Conservation (phyloP, 148 eudicot species). For the Chenopodium album region DNA sequence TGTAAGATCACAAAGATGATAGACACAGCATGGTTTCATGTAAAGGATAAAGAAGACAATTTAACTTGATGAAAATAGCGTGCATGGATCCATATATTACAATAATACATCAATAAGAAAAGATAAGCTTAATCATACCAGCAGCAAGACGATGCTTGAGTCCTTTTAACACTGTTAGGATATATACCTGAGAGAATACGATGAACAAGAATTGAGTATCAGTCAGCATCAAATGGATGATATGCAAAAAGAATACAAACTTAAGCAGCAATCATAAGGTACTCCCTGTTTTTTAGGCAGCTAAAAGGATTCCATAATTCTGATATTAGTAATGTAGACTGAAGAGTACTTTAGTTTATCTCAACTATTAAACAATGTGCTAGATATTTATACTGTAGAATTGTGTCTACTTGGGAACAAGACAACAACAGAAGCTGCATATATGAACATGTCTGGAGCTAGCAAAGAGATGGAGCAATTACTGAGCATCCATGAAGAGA, state of each 20-base stretch:
- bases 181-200: slow-evolving; percentile 58
- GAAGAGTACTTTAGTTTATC: background rate
- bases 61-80: background rate
- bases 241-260: background rate
- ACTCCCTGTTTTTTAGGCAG: background rate
- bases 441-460: background rate
- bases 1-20: background rate
- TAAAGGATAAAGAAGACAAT: background rate
- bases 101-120: slow-evolving; percentile 7
- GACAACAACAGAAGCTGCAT: too few relatives aligned
- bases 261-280: background rate
- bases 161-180: slow-evolving; percentile 87
- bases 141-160: slow-evolving; percentile 97
- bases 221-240: background rate
- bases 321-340: background rate
- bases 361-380: too few relatives aligned
- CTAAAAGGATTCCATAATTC: background rate
- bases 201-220: slow-evolving; percentile 19
- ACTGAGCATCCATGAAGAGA: too few relatives aligned
- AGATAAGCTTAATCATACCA: slow-evolving; percentile 42
- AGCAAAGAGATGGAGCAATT: too few relatives aligned
- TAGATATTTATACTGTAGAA: too few relatives aligned
- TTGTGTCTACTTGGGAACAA: too few relatives aligned
- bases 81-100: background rate
- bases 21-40: background rate